Base-by-base conservation (phyloP, 805 yeast species). In the Suhomyces kilbournensis region DNA sequence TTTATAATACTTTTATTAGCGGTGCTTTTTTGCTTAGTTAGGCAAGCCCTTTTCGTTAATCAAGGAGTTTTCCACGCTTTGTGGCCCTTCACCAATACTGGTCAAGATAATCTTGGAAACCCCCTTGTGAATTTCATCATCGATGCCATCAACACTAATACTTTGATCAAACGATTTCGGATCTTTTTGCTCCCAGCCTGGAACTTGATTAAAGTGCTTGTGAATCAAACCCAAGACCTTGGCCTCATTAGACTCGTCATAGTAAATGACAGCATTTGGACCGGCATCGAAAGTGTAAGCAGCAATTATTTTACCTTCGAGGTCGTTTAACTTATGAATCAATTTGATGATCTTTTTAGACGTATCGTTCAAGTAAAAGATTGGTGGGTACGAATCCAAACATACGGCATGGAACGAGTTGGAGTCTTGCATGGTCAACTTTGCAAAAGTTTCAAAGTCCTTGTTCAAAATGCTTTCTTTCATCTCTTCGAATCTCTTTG, bases 241-340 rank as follows among this genome's bases (percentile, higher is more conserved):
- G n/a, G 72, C 61, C 71, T 91, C 97, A 70, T 93, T 82, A 63
- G 84, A 77, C 58, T 80, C 80, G 66, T 86, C 84, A 67, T 94
- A 94, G 74, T 94, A 94, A 55, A 94, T 81, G 44, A 94, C 99
- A 19, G 97, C 97, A 72, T 94, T 94, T 71, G 99, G 99, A 66
- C 99, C 99, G 30, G 99, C 99, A 70, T 94, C 99, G 65, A 88
- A 94, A 1, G 99, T 94, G 71, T 94, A 94, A 38, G 98, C 98
- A 10, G 97, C 99, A 51, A 93, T 79, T 10, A 80, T 79, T 63
- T 80, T 76, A 49, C 88, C 89, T 34, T 81, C 84, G 3, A 68
- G 59, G 57, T 79, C 85, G 66, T 94, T 94, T 67, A 94, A 82
- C 51, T 78, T 74, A 69, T 94, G 96, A 46, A 91, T 80, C 48